Evolutionary conservation across 208 protist genomes (phyloP).

Genomic region (Leptomonas pyrrhocoris): DNA sequence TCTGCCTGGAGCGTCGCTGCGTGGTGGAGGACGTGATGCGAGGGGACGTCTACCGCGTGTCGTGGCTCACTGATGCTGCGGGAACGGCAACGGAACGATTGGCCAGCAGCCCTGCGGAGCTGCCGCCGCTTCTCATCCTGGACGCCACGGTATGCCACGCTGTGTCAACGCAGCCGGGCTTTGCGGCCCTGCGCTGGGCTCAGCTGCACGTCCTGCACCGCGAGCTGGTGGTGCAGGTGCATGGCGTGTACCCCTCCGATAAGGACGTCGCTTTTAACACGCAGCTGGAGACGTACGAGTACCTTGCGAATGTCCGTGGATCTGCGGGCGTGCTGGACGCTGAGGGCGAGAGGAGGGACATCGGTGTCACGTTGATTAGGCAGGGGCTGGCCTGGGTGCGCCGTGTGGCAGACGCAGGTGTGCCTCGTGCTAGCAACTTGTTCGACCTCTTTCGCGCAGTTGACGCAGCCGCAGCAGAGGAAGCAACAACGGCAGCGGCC

Average conservation of each 20-base stretch:
- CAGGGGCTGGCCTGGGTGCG: constrained; percentile 39
- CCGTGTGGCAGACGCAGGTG: constrained; percentile 34
- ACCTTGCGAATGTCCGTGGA: constrained; percentile 38
- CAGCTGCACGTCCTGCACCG: constrained; percentile 43
- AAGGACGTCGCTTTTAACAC: constrained; percentile 61
- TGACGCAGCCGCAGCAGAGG: background rate
- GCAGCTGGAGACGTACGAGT: constrained; percentile 47
- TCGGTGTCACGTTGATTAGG: constrained; percentile 36
- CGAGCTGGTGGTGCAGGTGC: constrained; percentile 46
- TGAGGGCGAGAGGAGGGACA: constrained; percentile 12
- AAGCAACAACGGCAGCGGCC: background rate
- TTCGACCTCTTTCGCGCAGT: constrained; percentile 16
- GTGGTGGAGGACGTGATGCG: constrained; percentile 53
- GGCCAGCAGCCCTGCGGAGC: background rate
- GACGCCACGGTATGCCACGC: constrained; percentile 47
- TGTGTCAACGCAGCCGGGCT: constrained; percentile 34
- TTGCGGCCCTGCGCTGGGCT: constrained; percentile 50
- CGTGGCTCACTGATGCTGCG: constrained; percentile 24
- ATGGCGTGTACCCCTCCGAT: constrained; percentile 47
- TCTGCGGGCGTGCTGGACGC: constrained; percentile 16
- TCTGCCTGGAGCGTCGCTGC: constrained; percentile 25
- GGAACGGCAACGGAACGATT: too few relatives aligned
- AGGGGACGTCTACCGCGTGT: constrained; percentile 60
- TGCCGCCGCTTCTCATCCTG: constrained; percentile 47
- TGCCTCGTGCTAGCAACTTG: constrained; percentile 46